Base-by-base conservation (phyloP, 2,329 filamentous ascomycete species). In the Myriangium duriaei region DNA sequence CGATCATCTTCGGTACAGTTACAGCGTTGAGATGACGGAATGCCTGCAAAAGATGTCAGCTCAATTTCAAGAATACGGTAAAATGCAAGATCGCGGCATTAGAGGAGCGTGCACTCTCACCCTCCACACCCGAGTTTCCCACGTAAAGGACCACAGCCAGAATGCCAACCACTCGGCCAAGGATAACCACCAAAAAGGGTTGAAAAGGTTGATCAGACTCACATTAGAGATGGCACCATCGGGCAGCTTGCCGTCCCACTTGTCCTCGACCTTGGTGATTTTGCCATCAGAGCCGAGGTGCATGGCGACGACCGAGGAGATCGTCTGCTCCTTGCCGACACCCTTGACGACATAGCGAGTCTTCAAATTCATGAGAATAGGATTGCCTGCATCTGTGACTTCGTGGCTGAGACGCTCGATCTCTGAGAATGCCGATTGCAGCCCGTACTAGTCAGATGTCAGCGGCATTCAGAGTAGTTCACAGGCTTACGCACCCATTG, bases 341-440 rank as follows among this genome's bases (percentile, higher is more conserved):
- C 68, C 68, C 54, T 72, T 73, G 42, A 74, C 54, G 4, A 63
- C 62, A 52, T 74, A 74, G 36, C 61, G 53, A 1, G 63, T 69
- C 51, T 65, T 67, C 43, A 73, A 34, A 31, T 73, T 62, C 49
- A 79, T 56, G 42, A 64, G 55, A 29, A 79, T 76, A 1, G 76
- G 74, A 45, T 79, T 76, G 1, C 73, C 72, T 0, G 60, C 54
- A 11, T 61, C 64, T 1, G 58, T 71, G 9, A 79, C 72, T 28
- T 61, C 52, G 51, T 76, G 68, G 24, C 62, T 57, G 32, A 72
- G 59, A 16, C 72, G 66, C 51, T 70, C 60, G 47, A 78, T 77
- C 34, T 72, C 64, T 31, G 58, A 62, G 52, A 79, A 79, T 2
- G 72, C 67, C 3, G 65, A 55, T 37, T 72, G 63, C 1, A 79